phyloP scores from a whole-genome alignment of 495 filamentous ascomycete genomes.

The Talaromyces trachyspermus region DNA sequence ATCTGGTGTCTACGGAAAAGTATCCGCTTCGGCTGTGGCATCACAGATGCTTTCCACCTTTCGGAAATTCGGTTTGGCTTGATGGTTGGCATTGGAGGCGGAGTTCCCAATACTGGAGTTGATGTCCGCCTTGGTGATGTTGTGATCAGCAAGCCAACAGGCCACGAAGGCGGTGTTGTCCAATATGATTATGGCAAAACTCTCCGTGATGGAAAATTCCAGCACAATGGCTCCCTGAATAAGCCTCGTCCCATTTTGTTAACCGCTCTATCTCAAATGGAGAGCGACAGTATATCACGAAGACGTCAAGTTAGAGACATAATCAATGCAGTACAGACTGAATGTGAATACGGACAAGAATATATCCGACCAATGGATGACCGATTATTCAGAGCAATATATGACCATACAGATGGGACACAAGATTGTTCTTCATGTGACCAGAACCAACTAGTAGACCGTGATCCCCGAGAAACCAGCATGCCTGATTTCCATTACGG shows the following conservation, averaged over 20 bases:
- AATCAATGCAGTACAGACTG: no score
- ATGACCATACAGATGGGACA: constrained; percentile 14
- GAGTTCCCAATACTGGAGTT: constrained; percentile 14
- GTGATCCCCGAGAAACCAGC: background rate
- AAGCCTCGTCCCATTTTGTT: constrained; percentile 22
- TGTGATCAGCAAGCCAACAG: constrained; percentile 23
- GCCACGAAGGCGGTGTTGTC: constrained; percentile 15
- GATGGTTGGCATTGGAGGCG: constrained; percentile 24
- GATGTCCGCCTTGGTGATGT: constrained; percentile 19
- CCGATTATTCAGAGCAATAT: constrained; percentile 20
- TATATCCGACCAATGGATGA: constrained; percentile 15
- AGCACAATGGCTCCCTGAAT: constrained; percentile 24
- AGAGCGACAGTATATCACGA: constrained; percentile 7
- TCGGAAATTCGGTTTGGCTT: constrained; percentile 13
- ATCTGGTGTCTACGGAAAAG: constrained; percentile 11
- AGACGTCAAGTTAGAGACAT: constrained; percentile 7
- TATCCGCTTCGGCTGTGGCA: constrained; percentile 14
- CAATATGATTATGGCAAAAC: constrained; percentile 35
- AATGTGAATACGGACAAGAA: constrained; percentile 8
- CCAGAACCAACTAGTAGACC: constrained; percentile 3
- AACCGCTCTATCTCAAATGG: constrained; percentile 18
- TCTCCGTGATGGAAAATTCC: constrained; percentile 16
- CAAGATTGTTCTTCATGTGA: constrained; percentile 9
- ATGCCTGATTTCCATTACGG: constrained; percentile 15
- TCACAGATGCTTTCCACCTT: constrained; percentile 19